Evolutionary conservation across 1,284 basidiomycete species (phyloP), one percentile per base, ranked within the genome.

Genomic region (Somion occarium): DNA sequence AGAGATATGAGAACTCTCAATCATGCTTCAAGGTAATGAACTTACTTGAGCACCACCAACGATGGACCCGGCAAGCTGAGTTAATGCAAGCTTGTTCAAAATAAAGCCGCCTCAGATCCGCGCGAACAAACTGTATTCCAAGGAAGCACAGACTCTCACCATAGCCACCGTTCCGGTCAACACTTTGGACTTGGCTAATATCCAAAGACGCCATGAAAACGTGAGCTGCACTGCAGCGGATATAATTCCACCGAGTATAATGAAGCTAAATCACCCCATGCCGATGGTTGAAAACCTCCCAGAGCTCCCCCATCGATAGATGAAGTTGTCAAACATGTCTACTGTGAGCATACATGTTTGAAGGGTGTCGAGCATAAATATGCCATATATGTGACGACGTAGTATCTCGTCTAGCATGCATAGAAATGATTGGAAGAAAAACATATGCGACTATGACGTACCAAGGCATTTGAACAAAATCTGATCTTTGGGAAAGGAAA

Each of bases 251-350:
- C 53, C 55, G 52, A 63, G 55, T 25, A 63, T 46, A 5, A 56
- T 51, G 26, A 57, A 51, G 50, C 56, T 56, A 50, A 63, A 55
- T 60, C 61, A 63, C 1, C 48, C 44, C 38, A 52, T 53, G 46
- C 57, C 47, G 27, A 56, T 54, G 3, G 46, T 23, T 42, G 45
- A 37, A 9, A 61, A 37, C 20, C 44, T 41, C 2, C 23, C 34
- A 2, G 46, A 22, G 46, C 54, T 38, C 5, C 59, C 61, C 37
- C 51, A 61, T 12, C 49, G 34, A 44, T 57, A 54, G 1, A 61
- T 53, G 38, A 52, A 54, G 43, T 46, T 50, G 3, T 59, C 27
- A 46, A 59, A 58, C 5, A 52, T 46, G 1, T 43, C 39, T 5
- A 51, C 38, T 1, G 58, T 58, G 25, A 56, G 34, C 18, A 61